phyloP scores from a whole-genome alignment of 1,284 basidiomycete species.

The Trametes pubescens region DNA sequence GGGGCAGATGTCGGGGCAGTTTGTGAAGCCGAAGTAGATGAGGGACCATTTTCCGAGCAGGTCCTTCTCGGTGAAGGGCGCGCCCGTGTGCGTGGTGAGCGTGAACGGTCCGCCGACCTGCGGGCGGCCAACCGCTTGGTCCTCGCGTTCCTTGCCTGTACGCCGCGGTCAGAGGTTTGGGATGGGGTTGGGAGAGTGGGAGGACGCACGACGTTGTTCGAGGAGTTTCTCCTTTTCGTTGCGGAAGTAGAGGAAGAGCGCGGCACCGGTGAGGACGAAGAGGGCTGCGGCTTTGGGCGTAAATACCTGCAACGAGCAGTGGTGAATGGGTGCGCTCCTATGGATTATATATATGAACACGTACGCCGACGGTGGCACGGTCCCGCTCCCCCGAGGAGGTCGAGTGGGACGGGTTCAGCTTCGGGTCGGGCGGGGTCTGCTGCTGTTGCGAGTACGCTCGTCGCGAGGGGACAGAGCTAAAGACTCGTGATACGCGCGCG shows the following conservation, averaged over 20 bases:
- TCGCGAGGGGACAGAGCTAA: background rate
- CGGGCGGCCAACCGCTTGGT: slow-evolving; percentile 69
- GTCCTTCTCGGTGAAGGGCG: slow-evolving; percentile 85
- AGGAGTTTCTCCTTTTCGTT: slow-evolving; percentile 85
- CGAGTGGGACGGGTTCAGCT: slow-evolving; percentile 28
- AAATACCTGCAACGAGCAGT: slow-evolving; percentile 71
- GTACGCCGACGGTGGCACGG: slow-evolving; percentile 53
- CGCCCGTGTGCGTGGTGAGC: slow-evolving; percentile 73
- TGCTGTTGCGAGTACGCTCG: slow-evolving; percentile 32
- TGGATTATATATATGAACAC: background rate
- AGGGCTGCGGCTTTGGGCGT: slow-evolving; percentile 85
- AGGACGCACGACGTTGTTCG: slow-evolving; percentile 54
- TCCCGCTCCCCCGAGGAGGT: slow-evolving; percentile 46
- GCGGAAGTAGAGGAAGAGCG: slow-evolving; percentile 90
- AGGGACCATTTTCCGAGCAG: slow-evolving; percentile 88
- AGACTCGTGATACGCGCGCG: too few species aligned
- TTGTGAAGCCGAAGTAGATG: slow-evolving; percentile 97
- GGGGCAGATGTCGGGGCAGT: slow-evolving; percentile 98
- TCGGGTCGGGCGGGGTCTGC: slow-evolving; percentile 25
- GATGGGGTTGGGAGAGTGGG: background rate
- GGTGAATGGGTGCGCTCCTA: background rate
- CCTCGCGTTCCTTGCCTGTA: slow-evolving; percentile 72
- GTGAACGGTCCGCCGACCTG: slow-evolving; percentile 92
- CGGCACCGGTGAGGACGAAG: slow-evolving; percentile 85
- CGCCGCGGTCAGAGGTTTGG: background rate